Percentiles rank a stretch among this genome's conserved stretches.
phyloP scores from a whole-genome alignment of 495 filamentous ascomycete species.

The Rusavskia elegans region DNA sequence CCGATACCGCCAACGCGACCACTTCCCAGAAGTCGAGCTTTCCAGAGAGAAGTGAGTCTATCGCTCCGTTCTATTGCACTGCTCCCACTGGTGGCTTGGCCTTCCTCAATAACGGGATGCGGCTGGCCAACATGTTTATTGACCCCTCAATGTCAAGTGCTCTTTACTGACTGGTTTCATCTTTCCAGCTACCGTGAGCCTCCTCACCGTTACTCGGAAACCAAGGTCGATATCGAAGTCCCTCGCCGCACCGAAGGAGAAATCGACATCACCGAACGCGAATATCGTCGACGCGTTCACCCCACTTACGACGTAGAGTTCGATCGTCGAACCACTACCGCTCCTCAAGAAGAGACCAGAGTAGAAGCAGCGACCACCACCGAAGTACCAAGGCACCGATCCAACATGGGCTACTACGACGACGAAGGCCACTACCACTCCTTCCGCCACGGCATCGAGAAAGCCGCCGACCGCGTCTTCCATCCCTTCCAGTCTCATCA shows the following conservation, averaged over 20 bases:
- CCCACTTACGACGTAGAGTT: constrained; percentile 49
- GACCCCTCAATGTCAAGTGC: too few relatives aligned
- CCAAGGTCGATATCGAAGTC: constrained; percentile 49
- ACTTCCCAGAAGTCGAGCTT: constrained; percentile 35
- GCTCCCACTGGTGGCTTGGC: not conserved
- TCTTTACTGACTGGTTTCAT: not conserved
- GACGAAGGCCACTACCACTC: constrained; percentile 93
- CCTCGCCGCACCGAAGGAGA: constrained; percentile 32
- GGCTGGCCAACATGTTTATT: too few relatives aligned
- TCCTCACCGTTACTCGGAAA: constrained; percentile 35
- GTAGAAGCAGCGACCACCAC: constrained; percentile 30
- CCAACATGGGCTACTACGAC: constrained; percentile 98
- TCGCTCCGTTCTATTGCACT: not conserved
- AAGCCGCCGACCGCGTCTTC: constrained; percentile 63
- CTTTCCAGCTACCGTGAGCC: constrained; percentile 9
- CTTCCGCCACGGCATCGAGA: constrained; percentile 74
- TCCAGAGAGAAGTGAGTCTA: constrained; percentile 37
- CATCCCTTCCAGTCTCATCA: constrained; percentile 46
- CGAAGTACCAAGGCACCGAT: constrained; percentile 31
- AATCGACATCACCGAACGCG: constrained; percentile 71
- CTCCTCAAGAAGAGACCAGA: constrained; percentile 13
- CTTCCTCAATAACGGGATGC: not conserved
- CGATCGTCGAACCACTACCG: constrained; percentile 35
- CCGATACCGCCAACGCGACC: constrained; percentile 13
- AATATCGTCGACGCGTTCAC: constrained; percentile 66